Evolutionary conservation across 495 filamentous ascomycete species (phyloP), one percentile per base, ranked within the genome.

Genomic region (Astrocystis sublimbata): DNA sequence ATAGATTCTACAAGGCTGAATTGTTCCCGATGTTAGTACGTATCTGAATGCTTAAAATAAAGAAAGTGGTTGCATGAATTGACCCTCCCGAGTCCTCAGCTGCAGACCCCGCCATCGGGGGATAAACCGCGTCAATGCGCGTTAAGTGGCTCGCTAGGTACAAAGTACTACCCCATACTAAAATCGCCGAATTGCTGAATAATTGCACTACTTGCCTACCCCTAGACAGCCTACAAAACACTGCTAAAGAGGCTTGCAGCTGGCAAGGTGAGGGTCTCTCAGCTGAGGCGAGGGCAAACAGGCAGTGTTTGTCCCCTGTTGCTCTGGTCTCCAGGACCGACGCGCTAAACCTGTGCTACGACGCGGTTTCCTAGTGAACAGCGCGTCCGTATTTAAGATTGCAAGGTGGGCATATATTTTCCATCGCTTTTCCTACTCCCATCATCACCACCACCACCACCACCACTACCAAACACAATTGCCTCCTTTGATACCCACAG

Each of bases 61-160:
- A 30, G 46, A 4, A 38, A 12, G 36, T 31, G 9, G 46, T 26
- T 49, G 46, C 46, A 30, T 31, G 46, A 49, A 17, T 23, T 49
- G 30, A 49, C 30, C 30, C 46, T 12, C 46, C 46, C 7, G 30
- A 30, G 13, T 30, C 49, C 49, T 33, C 30, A 35, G 23, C 2
- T 31, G 55, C 19, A 7, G 30, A 59, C 46, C 41, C 42, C 52
- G 35, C 61, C 62, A 56, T 52, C 4, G 41, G 50, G 13, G 31
- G 8, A n/a, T 21, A 64, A 56, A 61, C 54, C 65, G 68, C 66
- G 62, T 61, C 54, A 17, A 21, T 12, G 52, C 69, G 69, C 62
- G 69, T 71, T 69, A 23, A 71, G 66, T 71, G 64, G 64, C 60
- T 71, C 64, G 50, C n/a, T n/a, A n/a, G n/a, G n/a, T n/a, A n/a